Evolutionary conservation across 306 rosid species (phyloP).

Genomic region (Albizia julibrissin): DNA sequence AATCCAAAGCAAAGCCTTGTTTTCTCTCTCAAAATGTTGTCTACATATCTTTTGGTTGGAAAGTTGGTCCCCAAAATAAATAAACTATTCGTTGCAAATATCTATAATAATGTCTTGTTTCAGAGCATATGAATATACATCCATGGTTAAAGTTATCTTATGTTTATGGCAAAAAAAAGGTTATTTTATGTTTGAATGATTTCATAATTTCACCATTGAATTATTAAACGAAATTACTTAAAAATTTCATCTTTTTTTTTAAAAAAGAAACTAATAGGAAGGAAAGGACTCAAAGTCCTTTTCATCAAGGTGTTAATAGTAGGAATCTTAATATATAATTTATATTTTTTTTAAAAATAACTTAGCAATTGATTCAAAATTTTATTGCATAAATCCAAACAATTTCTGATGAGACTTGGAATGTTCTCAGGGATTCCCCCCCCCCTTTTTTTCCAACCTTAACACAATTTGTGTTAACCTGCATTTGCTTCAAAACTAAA

Average conservation of each 20-base stretch:
- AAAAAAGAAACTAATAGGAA: background rate
- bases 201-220: background rate
- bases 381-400: background rate
- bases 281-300: background rate
- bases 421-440: background rate
- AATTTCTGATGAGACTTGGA: background rate
- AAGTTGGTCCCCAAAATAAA: background rate
- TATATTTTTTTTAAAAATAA: too few species aligned
- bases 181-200: background rate
- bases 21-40: slow-evolving; percentile 16
- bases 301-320: background rate
- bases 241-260: background rate
- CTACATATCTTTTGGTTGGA: slow-evolving; percentile 15
- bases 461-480: background rate
- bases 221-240: background rate
- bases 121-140: background rate
- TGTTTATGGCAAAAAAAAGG: background rate
- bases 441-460: too few species aligned
- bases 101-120: slow-evolving; percentile 29
- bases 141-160: background rate
- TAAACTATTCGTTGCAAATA: background rate
- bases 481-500: background rate
- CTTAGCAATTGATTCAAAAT: too few species aligned
- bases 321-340: background rate
- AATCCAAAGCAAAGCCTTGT: slow-evolving; percentile 38